Conservation (phyloP, 805 yeast species). For the Pichia pseudocactophila region DNA sequence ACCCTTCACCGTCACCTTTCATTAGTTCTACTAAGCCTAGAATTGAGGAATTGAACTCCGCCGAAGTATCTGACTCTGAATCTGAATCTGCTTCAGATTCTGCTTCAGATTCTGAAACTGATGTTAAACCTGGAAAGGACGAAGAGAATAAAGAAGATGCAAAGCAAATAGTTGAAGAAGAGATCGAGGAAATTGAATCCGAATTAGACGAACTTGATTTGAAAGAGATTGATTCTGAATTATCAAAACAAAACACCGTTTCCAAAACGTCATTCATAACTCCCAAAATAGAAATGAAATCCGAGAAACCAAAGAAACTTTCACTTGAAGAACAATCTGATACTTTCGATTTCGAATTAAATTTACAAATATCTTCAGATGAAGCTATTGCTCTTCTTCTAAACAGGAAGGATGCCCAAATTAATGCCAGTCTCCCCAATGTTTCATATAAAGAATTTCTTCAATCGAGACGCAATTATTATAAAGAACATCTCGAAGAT, state of each 20-base stretch:
- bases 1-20: too few relatives aligned
- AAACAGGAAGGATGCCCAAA: neutral
- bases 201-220: constrained; percentile 1
- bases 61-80: too few relatives aligned
- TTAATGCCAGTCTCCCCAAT: neutral
- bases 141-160: neutral
- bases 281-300: neutral
- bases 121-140: too few relatives aligned
- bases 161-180: too few relatives aligned
- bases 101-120: too few relatives aligned
- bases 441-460: neutral
- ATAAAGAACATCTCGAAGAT: constrained; percentile 1
- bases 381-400: constrained; percentile 2
- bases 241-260: neutral
- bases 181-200: constrained; percentile 4
- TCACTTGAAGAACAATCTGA: constrained; percentile 5
- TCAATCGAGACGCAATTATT: neutral
- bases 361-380: neutral
- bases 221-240: neutral
- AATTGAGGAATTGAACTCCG: too few relatives aligned
- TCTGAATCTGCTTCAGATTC: too few relatives aligned
- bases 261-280: neutral
- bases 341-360: neutral
- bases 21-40: too few relatives aligned
- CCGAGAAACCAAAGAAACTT: neutral